Conservation (phyloP, 2,329 filamentous ascomycete genomes). For the Graphilbum sp. region DNA sequence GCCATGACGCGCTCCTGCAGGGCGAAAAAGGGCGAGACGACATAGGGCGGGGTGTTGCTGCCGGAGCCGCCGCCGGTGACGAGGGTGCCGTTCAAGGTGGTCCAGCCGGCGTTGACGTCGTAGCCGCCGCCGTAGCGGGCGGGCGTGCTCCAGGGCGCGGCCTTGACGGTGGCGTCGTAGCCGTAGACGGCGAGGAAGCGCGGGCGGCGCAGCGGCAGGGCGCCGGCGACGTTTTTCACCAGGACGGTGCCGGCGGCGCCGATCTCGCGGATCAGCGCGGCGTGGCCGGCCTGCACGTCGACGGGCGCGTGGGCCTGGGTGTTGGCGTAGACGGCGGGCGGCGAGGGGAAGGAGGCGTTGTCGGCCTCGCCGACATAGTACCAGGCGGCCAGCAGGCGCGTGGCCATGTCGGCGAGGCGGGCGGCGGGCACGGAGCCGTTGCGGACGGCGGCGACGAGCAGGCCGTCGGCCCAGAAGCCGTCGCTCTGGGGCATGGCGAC, state of each 20-base stretch:
- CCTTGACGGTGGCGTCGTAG: constrained; percentile 30
- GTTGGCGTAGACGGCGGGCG: constrained; percentile 42
- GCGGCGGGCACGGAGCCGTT: constrained; percentile 40
- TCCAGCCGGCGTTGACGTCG: constrained; percentile 30
- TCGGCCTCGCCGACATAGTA: constrained; percentile 43
- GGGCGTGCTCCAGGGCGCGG: constrained; percentile 49
- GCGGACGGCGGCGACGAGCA: constrained; percentile 31
- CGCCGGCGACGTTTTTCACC: constrained; percentile 13
- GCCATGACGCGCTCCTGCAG: constrained; percentile 27
- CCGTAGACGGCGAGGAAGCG: constrained; percentile 31
- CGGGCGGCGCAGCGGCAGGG: constrained; percentile 28
- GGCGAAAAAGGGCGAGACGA: constrained; percentile 48
- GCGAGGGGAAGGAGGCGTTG: constrained; percentile 26
- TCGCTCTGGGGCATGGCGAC: constrained; percentile 35
- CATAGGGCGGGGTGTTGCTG: constrained; percentile 49
- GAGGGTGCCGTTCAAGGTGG: constrained; percentile 51
- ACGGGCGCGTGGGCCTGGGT: constrained; percentile 39
- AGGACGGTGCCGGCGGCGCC: constrained; percentile 41
- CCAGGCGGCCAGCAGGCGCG: constrained; percentile 41
- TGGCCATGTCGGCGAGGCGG: constrained; percentile 39
- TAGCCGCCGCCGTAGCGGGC: neutral
- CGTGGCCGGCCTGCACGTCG: constrained; percentile 28
- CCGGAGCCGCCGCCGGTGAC: constrained; percentile 64
- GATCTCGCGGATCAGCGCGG: constrained; percentile 32
- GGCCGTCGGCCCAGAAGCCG: constrained; percentile 37